phyloP scores from a whole-genome alignment of 1,139 yeast species.

The Pichia sp. region DNA sequence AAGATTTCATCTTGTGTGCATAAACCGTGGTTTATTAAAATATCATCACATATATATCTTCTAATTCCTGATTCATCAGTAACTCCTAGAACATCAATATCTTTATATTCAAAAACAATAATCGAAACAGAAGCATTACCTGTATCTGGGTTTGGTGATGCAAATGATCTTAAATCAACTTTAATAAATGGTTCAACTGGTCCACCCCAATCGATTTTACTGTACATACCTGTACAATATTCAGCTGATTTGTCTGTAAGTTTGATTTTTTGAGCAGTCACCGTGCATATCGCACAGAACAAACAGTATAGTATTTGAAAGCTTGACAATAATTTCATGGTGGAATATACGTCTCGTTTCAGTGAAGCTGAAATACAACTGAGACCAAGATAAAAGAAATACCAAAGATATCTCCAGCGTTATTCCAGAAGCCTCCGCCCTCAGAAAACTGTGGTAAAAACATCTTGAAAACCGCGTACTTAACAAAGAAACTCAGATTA shows the following conservation, averaged over 20 bases:
- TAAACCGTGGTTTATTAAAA: constrained; percentile 49
- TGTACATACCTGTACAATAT: constrained; percentile 85
- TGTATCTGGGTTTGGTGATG: constrained; percentile 27
- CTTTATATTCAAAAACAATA: constrained; percentile 78
- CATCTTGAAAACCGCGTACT: not conserved
- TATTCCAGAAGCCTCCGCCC: not conserved
- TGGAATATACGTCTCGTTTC: not conserved
- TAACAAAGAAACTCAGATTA: not conserved
- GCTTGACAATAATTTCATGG: not conserved
- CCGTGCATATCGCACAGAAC: constrained; percentile 10
- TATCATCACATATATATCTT: constrained; percentile 70
- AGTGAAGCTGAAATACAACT: not conserved
- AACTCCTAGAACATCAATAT: constrained; percentile 62
- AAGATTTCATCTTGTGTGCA: constrained; percentile 57
- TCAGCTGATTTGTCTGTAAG: constrained; percentile 49
- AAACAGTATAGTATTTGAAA: not conserved
- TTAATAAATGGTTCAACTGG: constrained; percentile 54
- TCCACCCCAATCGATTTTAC: constrained; percentile 86
- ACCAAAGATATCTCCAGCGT: not conserved
- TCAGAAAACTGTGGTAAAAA: not conserved
- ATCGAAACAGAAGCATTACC: constrained; percentile 49
- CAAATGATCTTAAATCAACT: constrained; percentile 29
- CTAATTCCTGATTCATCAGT: constrained; percentile 29
- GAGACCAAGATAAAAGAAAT: not conserved
- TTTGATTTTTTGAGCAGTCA: constrained; percentile 27